A percentile compares a stretch with the other conserved stretches of the same genome.
phyloP scores from a whole-genome alignment of 2,329 filamentous ascomycete species.

The Botrytis deweyae region DNA sequence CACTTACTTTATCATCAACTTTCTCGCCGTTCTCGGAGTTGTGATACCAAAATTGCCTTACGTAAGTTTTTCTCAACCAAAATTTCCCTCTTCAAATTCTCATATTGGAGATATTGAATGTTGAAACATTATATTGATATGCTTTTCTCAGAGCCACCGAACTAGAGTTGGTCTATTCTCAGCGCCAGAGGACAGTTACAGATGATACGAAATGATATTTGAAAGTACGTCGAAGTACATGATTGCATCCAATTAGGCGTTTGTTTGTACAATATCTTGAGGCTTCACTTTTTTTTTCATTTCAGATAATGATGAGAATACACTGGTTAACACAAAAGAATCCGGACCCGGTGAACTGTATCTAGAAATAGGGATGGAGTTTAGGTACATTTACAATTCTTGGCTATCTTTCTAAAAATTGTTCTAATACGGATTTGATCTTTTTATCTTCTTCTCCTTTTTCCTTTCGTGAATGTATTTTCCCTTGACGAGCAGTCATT shows the following conservation, averaged over 20 bases:
- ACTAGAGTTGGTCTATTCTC: conserved; percentile 75
- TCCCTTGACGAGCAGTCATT: not conserved
- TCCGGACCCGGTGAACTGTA: conserved; percentile 32
- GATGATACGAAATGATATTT: conserved; percentile 22
- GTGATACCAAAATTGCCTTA: conserved; percentile 96
- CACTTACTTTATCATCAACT: conserved; percentile 96
- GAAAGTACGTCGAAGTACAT: conserved; percentile 14
- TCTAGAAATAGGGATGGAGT: conserved; percentile 34
- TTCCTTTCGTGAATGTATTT: not conserved
- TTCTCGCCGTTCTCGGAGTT: conserved; percentile 85
- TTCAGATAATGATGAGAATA: conserved; percentile 33
- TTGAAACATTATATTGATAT: conserved; percentile 24
- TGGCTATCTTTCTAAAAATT: conserved; percentile 30
- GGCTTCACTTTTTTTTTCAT: conserved; percentile 25
- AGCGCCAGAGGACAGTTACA: conserved; percentile 57
- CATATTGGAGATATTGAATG: not conserved
- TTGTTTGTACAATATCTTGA: conserved; percentile 39
- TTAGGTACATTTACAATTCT: conserved; percentile 29
- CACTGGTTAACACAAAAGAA: conserved; percentile 30
- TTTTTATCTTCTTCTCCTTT: not conserved
- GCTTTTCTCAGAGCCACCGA: conserved; percentile 63
- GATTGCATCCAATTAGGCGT: conserved; percentile 31
- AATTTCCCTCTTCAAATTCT: not conserved
- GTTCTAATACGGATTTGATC: conserved; percentile 16
- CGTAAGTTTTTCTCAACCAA: conserved; percentile 55